phyloP scores from a whole-genome alignment of 2,329 filamentous ascomycete genomes.

The Cylindrodendrum hubeiense region DNA sequence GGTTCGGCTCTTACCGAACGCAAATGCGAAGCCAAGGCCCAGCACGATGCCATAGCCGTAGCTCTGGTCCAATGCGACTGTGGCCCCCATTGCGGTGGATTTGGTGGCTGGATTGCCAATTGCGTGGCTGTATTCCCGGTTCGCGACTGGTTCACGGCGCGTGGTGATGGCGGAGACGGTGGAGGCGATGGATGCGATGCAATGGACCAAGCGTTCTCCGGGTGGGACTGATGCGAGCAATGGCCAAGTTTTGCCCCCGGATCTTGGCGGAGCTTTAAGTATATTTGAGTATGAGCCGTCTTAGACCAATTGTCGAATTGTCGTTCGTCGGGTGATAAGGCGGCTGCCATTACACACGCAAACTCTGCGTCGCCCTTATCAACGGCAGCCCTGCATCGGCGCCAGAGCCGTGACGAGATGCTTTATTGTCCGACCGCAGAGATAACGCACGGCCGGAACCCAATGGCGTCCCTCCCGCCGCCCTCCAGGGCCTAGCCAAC shows the following conservation, averaged over 20 bases:
- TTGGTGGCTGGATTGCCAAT: not conserved
- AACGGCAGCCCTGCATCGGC: not conserved
- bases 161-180: not conserved
- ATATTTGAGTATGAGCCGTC: too few species aligned
- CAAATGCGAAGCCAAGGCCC: conserved; percentile 80
- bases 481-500: not conserved
- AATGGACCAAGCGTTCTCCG: not conserved
- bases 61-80: conserved; percentile 63
- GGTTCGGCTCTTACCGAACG: conserved; percentile 81
- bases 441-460: not conserved
- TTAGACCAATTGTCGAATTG: too few species aligned
- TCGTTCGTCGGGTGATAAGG: not conserved
- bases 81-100: conserved; percentile 14
- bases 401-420: not conserved
- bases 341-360: not conserved
- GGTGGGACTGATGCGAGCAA: not conserved
- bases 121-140: too few species aligned
- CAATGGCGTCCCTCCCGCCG: not conserved
- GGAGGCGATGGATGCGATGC: not conserved
- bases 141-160: too few species aligned
- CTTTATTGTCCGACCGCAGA: not conserved
- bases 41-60: conserved; percentile 85
- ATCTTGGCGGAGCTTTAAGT: not conserved
- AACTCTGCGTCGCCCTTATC: not conserved
- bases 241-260: not conserved